phyloP scores from a whole-genome alignment of 2,329 filamentous ascomycete genomes.

The Pyricularia grisea region DNA sequence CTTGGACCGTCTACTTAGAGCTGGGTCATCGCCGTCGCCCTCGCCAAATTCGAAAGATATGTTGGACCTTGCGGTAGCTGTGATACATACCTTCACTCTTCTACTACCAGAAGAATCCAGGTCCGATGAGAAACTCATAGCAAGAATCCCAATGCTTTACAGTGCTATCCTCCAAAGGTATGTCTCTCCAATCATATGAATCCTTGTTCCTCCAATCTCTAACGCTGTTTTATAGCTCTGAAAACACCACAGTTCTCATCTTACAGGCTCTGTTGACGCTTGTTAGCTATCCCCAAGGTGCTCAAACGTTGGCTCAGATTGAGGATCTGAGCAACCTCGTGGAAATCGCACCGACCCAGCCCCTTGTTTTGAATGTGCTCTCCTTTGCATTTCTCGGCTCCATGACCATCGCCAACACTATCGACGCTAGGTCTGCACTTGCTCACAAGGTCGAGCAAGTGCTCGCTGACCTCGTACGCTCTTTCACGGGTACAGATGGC shows the following conservation, averaged over 20 bases:
- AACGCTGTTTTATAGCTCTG: slow-evolving; percentile 28
- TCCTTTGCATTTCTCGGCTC: slow-evolving; percentile 46
- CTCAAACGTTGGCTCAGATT: slow-evolving; percentile 34
- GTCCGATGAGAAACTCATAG: slow-evolving; percentile 36
- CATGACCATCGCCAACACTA: slow-evolving; percentile 19
- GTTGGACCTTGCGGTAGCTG: slow-evolving; percentile 52
- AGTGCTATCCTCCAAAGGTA: slow-evolving; percentile 45
- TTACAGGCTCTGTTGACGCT: slow-evolving; percentile 49
- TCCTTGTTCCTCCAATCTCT: not conserved
- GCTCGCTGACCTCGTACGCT: slow-evolving; percentile 37
- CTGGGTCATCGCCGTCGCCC: slow-evolving; percentile 26
- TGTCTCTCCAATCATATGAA: slow-evolving; percentile 6
- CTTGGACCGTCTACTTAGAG: slow-evolving; percentile 51
- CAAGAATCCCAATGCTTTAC: slow-evolving; percentile 43
- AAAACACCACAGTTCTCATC: slow-evolving; percentile 40
- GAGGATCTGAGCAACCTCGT: slow-evolving; percentile 45
- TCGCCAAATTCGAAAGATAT: slow-evolving; percentile 44
- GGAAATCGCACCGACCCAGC: slow-evolving; percentile 45
- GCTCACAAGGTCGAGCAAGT: slow-evolving; percentile 33
- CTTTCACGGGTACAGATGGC: slow-evolving; percentile 51
- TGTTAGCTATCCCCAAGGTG: slow-evolving; percentile 40
- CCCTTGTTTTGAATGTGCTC: slow-evolving; percentile 45
- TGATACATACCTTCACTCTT: slow-evolving; percentile 52
- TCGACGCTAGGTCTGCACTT: slow-evolving; percentile 19
- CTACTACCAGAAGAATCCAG: slow-evolving; percentile 41